phyloP scores from a whole-genome alignment of 306 rosid species.

The Lithocarpus polystachyus region DNA sequence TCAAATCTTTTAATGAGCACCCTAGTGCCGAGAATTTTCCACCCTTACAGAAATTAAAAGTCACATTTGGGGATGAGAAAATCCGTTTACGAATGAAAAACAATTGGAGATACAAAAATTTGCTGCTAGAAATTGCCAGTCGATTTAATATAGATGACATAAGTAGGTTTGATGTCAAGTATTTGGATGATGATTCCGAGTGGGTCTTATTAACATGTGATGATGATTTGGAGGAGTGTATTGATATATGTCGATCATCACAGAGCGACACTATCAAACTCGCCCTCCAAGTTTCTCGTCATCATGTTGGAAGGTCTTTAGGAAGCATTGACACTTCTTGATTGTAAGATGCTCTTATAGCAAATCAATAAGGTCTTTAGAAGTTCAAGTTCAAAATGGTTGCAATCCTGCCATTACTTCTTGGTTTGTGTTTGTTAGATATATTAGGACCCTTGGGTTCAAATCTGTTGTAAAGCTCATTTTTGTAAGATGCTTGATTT shows the following conservation, averaged over 20 bases:
- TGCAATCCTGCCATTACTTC: not conserved
- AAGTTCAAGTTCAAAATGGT: not conserved
- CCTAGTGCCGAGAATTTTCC: constrained; percentile 18
- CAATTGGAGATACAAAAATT: constrained; percentile 45
- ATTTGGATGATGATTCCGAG: constrained; percentile 90
- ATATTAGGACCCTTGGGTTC: too few species aligned
- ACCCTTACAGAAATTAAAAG: constrained; percentile 45
- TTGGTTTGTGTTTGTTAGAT: not conserved
- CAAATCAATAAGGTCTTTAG: not conserved
- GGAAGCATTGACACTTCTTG: constrained; percentile 28
- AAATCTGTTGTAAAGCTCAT: too few species aligned
- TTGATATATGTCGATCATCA: constrained; percentile 66
- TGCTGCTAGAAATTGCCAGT: constrained; percentile 56
- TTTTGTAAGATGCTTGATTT: too few species aligned
- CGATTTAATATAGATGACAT: constrained; percentile 62
- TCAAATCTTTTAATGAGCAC: constrained; percentile 47
- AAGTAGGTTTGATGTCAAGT: constrained; percentile 61
- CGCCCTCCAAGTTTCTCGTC: constrained; percentile 51
- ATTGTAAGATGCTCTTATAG: constrained; percentile 14
- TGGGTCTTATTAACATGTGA: constrained; percentile 93
- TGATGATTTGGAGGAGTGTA: constrained; percentile 87
- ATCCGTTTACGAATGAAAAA: constrained; percentile 67
- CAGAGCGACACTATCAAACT: constrained; percentile 62
- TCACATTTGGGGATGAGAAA: constrained; percentile 71
- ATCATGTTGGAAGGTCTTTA: constrained; percentile 21